Evolutionary conservation across 2,329 filamentous ascomycete genomes (phyloP).

Genomic region (Aspergillus aculeatus): DNA sequence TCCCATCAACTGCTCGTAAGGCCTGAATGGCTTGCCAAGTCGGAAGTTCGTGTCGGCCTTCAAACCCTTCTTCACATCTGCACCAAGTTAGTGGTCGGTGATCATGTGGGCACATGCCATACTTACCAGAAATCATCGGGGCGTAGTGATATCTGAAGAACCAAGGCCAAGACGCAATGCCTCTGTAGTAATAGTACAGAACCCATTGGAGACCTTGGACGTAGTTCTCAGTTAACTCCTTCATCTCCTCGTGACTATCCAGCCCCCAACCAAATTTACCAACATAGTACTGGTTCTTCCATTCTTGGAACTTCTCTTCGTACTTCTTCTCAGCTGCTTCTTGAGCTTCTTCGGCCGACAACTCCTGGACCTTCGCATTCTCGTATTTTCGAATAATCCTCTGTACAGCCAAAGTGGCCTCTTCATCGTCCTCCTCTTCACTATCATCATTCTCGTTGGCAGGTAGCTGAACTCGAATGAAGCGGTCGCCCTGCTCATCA

Average conservation of each 20-base stretch:
- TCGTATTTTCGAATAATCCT: constrained; percentile 89
- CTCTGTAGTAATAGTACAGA: constrained; percentile 94
- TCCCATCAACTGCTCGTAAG: constrained; percentile 97
- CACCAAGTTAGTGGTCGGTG: constrained; percentile 20
- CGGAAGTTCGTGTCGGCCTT: constrained; percentile 86
- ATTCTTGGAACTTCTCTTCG: constrained; percentile 81
- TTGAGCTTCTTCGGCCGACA: constrained; percentile 75
- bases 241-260: constrained; percentile 76
- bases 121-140: constrained; percentile 80
- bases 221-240: constrained; percentile 87
- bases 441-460: constrained; percentile 51
- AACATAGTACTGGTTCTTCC: constrained; percentile 93
- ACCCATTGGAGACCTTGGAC: constrained; percentile 98
- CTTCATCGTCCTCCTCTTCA: constrained; percentile 75
- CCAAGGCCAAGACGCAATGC: constrained; percentile 98
- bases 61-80: constrained; percentile 84
- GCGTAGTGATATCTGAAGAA: constrained; percentile 97
- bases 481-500: constrained; percentile 64
- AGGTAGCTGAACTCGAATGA: constrained; percentile 64
- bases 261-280: constrained; percentile 88
- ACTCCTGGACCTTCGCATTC: constrained; percentile 79
- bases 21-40: constrained; percentile 90
- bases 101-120: neutral
- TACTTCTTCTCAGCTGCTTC: constrained; percentile 79
- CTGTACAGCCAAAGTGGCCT: constrained; percentile 76